A percentile compares a stretch with the other conserved stretches of the same genome.
phyloP scores from a whole-genome alignment of 768 basidiomycete genomes.

The Lentinula aciculospora region DNA sequence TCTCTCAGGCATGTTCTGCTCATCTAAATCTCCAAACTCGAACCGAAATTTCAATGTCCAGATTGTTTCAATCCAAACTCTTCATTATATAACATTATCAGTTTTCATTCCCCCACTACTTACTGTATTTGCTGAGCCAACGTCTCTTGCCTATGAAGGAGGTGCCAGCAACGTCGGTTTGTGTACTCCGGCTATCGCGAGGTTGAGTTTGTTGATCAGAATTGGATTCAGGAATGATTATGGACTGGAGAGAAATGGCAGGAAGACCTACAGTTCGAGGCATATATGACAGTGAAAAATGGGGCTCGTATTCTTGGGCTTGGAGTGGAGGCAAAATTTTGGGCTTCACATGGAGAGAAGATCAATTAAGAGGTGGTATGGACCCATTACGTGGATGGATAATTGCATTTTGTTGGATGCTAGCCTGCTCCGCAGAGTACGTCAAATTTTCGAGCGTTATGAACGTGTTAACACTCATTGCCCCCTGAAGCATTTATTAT shows the following conservation, averaged over 20 bases:
- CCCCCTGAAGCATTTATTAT: constrained; percentile 53
- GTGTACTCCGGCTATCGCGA: constrained; percentile 16
- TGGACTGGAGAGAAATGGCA: constrained; percentile 98
- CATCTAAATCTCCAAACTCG: neutral
- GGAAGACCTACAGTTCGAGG: constrained; percentile 72
- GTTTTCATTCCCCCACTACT: constrained; percentile 80
- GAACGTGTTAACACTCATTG: neutral
- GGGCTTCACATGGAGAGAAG: constrained; percentile 49
- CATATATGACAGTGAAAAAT: constrained; percentile 56
- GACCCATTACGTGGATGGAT: constrained; percentile 89
- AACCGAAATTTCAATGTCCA: constrained; percentile 24
- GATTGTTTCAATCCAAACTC: constrained; percentile 90
- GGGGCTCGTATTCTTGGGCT: constrained; percentile 63
- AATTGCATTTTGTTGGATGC: constrained; percentile 81
- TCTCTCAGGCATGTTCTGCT: constrained; percentile 64
- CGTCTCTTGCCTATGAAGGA: constrained; percentile 66
- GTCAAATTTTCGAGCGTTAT: constrained; percentile 26
- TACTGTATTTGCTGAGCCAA: constrained; percentile 65
- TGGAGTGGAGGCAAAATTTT: constrained; percentile 81
- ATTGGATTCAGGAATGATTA: constrained; percentile 65
- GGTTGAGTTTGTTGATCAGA: neutral
- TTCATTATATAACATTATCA: constrained; percentile 90
- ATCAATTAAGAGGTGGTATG: constrained; percentile 59
- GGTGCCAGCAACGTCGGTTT: constrained; percentile 75
- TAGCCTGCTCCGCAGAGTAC: constrained; percentile 81